Conservation (phyloP, 106 monocot species). For the Agapanthus africanus region DNA sequence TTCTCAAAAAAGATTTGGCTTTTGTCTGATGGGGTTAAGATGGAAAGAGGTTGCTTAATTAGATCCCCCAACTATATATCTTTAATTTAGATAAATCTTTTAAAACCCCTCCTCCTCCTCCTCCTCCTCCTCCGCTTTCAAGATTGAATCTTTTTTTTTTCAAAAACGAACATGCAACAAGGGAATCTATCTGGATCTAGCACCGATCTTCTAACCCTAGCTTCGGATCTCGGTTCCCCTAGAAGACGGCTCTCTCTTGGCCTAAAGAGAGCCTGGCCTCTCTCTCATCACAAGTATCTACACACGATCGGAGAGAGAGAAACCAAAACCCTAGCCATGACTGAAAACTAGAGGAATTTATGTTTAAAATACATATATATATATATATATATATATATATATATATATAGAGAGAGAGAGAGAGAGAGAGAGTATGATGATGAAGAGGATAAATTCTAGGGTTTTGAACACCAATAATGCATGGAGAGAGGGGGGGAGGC, state of each 20-base stretch:
- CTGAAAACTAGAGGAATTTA: too few relatives aligned
- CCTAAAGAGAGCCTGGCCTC: neutral
- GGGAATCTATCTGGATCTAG: neutral
- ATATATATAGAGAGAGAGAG: too few relatives aligned
- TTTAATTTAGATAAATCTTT: too few relatives aligned
- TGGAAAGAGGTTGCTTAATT: too few relatives aligned
- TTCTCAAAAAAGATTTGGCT: neutral
- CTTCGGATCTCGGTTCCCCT: neutral
- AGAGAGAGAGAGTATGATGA: neutral
- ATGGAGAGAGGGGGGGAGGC: neutral
- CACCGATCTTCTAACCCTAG: too few relatives aligned
- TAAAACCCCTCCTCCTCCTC: too few relatives aligned
- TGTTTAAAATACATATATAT: too few relatives aligned
- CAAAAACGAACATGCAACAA: conserved; percentile 2
- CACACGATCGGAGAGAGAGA: neutral
- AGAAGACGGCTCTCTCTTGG: neutral
- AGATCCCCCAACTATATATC: too few relatives aligned
- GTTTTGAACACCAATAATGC: neutral
- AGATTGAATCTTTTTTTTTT: too few relatives aligned
- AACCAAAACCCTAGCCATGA: neutral
- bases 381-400: too few relatives aligned
- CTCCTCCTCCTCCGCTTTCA: too few relatives aligned
- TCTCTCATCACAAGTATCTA: neutral
- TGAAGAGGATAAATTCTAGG: neutral
- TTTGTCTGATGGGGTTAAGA: too few relatives aligned